Evolutionary conservation across 257 asterid species (phyloP).

Genomic region (Ehretia macrophylla): DNA sequence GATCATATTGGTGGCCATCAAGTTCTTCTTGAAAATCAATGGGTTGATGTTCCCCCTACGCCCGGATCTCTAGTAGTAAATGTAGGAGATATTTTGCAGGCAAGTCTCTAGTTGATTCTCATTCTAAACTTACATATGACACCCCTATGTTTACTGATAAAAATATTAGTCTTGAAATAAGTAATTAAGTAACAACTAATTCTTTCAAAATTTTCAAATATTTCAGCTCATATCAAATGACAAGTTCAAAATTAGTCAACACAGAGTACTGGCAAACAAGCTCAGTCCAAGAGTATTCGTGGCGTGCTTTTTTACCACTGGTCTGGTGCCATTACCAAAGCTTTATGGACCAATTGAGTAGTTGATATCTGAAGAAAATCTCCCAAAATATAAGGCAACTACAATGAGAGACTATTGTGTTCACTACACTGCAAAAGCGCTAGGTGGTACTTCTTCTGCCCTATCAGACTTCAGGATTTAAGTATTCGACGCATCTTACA

Average conservation of each 20-base stretch:
- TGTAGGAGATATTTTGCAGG: constrained; percentile 16
- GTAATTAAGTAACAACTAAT: too few relatives aligned
- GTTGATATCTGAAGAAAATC: constrained; percentile 13
- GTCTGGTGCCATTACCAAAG: constrained; percentile 11
- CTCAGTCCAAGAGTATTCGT: constrained; percentile 62
- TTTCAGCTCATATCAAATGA: constrained; percentile 43
- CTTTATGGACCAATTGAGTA: constrained; percentile 50
- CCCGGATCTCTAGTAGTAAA: constrained; percentile 13
- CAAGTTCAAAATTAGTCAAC: constrained; percentile 49
- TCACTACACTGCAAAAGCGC: not conserved
- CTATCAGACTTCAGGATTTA: not conserved
- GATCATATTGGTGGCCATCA: constrained; percentile 16
- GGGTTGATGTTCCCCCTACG: constrained; percentile 10
- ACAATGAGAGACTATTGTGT: not conserved
- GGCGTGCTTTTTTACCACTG: constrained; percentile 53
- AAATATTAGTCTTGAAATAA: too few relatives aligned
- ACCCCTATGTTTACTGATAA: too few relatives aligned
- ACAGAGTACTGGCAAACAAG: constrained; percentile 49
- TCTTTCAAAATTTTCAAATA: not conserved
- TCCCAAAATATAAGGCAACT: not conserved
- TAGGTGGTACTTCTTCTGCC: not conserved
- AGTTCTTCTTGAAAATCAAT: constrained; percentile 12
- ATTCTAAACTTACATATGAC: too few relatives aligned
- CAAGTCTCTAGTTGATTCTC: not conserved
- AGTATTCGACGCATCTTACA: too few relatives aligned